phyloP scores from a whole-genome alignment of 1,139 yeast species.

The Lodderomyces beijingensis region DNA sequence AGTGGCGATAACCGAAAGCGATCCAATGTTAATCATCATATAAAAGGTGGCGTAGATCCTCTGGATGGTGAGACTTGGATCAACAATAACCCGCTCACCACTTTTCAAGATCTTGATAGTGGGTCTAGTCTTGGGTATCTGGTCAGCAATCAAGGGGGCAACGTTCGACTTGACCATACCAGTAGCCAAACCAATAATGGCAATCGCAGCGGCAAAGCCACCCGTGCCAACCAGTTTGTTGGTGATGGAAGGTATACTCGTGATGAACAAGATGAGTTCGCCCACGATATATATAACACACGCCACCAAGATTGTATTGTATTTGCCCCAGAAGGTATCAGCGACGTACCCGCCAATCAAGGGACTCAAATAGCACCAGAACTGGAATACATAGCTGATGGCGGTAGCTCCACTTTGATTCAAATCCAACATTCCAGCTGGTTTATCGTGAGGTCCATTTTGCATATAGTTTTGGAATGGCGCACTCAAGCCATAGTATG shows the following conservation, averaged over 20 bases:
- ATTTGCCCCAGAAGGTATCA: constrained; percentile 72
- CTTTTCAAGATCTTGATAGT: constrained; percentile 28
- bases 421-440: constrained; percentile 59
- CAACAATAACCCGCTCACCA: constrained; percentile 38
- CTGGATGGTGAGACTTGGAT: constrained; percentile 40
- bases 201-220: constrained; percentile 57
- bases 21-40: constrained; percentile 40
- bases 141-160: constrained; percentile 77
- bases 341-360: constrained; percentile 73
- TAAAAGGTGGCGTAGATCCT: constrained; percentile 41
- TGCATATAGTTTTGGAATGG: constrained; percentile 81
- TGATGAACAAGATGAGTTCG: constrained; percentile 59
- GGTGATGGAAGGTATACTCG: constrained; percentile 66
- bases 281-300: constrained; percentile 60
- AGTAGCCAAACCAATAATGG: constrained; percentile 71
- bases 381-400: constrained; percentile 70
- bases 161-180: constrained; percentile 82
- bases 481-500: constrained; percentile 77
- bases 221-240: constrained; percentile 42
- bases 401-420: constrained; percentile 70
- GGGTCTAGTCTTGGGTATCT: constrained; percentile 44
- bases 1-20: constrained; percentile 40
- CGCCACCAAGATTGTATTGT: constrained; percentile 61
- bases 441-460: constrained; percentile 39
- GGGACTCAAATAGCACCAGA: constrained; percentile 82